Percentiles rank a stretch among this genome's conserved stretches.
Evolutionary conservation across 495 filamentous ascomycete genomes (phyloP).

Genomic region (Xylaria cubensis): DNA sequence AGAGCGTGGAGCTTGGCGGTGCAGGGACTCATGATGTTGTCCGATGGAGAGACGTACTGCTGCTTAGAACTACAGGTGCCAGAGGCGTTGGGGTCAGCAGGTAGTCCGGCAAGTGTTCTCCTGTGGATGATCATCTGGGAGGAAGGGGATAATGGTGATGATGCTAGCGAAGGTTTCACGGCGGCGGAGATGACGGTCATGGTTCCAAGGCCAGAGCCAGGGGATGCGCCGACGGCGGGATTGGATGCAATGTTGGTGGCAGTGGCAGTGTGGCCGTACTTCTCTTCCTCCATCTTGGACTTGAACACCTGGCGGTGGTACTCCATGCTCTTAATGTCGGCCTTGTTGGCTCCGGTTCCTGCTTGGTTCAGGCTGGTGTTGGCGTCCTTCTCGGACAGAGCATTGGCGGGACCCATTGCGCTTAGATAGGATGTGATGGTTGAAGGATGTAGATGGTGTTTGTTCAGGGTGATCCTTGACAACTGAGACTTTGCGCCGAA

Average conservation of each 20-base stretch:
- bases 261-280: slow-evolving; percentile 55
- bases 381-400: slow-evolving; percentile 64
- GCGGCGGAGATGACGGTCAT: slow-evolving; percentile 22
- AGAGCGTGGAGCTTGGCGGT: slow-evolving; percentile 87
- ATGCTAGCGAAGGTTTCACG: slow-evolving; percentile 14
- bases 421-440: background rate
- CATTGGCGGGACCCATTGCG: slow-evolving; percentile 47
- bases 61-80: slow-evolving; percentile 52
- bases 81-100: slow-evolving; percentile 31
- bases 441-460: background rate
- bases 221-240: slow-evolving; percentile 16
- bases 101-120: slow-evolving; percentile 18
- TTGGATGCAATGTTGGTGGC: slow-evolving; percentile 7
- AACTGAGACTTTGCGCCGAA: background rate
- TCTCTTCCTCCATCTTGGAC: slow-evolving; percentile 70
- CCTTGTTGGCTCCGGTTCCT: slow-evolving; percentile 43
- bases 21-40: slow-evolving; percentile 90
- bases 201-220: slow-evolving; percentile 14
- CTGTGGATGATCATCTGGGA: slow-evolving; percentile 23
- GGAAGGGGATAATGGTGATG: slow-evolving; percentile 8
- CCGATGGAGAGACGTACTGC: slow-evolving; percentile 87
- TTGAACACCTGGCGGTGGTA: slow-evolving; percentile 81
- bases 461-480: background rate
- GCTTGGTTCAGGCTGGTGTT: slow-evolving; percentile 54
- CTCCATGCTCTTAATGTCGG: slow-evolving; percentile 70